phyloP scores from a whole-genome alignment of 345 rosid species.

The Sisymbrium irio region DNA sequence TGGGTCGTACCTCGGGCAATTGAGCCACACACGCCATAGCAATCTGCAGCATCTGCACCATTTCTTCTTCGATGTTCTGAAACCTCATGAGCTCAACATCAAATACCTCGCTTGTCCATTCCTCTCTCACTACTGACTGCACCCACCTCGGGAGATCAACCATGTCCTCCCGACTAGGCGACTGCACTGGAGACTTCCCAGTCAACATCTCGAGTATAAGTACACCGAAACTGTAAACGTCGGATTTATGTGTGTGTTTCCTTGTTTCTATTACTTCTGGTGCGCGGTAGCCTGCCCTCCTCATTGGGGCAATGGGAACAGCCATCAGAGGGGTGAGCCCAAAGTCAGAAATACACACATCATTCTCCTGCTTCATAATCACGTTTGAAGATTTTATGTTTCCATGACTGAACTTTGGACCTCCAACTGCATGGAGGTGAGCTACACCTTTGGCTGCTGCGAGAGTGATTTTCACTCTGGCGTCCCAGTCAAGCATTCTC shows the following conservation, averaged over 20 bases:
- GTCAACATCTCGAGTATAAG: conserved; percentile 83
- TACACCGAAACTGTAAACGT: conserved; percentile 73
- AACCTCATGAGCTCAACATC: conserved; percentile 78
- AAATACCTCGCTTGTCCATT: conserved; percentile 86
- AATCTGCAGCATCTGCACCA: conserved; percentile 82
- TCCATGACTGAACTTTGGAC: conserved; percentile 77
- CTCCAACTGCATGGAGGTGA: conserved; percentile 66
- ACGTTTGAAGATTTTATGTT: conserved; percentile 82
- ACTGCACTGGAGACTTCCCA: conserved; percentile 68
- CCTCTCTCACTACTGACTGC: conserved; percentile 88
- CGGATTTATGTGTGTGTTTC: conserved; percentile 66
- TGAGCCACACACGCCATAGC: conserved; percentile 75
- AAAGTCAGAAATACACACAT: conserved; percentile 61
- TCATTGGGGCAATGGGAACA: conserved; percentile 51
- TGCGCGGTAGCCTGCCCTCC: conserved; percentile 77
- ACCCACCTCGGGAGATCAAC: conserved; percentile 91
- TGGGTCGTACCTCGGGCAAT: conserved; percentile 62
- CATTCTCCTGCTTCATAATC: conserved; percentile 56
- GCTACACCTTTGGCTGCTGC: conserved; percentile 73
- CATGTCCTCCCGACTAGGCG: conserved; percentile 67
- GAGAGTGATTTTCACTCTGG: conserved; percentile 63
- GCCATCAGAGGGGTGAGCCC: conserved; percentile 72
- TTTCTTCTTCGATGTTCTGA: conserved; percentile 76
- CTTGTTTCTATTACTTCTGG: conserved; percentile 71
- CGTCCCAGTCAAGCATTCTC: conserved; percentile 64